phyloP scores from a whole-genome alignment of 352 stramenopile species.

The Phytophthora palmivora region DNA sequence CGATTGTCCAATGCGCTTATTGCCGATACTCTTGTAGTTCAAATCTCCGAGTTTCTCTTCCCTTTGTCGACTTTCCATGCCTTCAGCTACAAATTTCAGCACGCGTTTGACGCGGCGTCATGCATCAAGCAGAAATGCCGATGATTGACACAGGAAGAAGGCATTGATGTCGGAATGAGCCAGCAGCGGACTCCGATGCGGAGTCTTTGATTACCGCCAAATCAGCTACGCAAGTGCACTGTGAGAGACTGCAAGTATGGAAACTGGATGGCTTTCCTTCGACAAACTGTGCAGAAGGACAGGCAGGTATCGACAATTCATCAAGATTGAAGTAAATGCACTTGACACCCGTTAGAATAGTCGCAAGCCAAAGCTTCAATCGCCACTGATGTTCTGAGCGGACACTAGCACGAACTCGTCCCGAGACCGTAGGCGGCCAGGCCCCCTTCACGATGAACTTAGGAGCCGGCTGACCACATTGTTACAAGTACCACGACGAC shows the following conservation, averaged over 20 bases:
- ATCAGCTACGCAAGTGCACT: constrained; percentile 28
- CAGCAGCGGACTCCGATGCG: constrained; percentile 1
- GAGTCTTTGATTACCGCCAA: constrained; percentile 19
- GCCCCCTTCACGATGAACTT: neutral
- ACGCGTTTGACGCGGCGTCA: too few relatives aligned
- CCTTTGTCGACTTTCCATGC: constrained; percentile 2
- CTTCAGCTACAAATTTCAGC: too few relatives aligned
- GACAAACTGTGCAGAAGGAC: constrained; percentile 1
- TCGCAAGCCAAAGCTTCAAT: too few relatives aligned
- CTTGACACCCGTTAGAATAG: too few relatives aligned
- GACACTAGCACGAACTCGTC: constrained; percentile 6
- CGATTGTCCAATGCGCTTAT: neutral
- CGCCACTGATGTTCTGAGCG: constrained; percentile 5
- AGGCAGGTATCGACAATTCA: constrained; percentile 39
- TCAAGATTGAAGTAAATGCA: neutral
- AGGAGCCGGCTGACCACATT: constrained; percentile 28
- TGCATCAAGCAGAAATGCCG: neutral
- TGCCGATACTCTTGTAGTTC: neutral
- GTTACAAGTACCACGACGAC: constrained; percentile 17
- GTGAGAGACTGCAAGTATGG: constrained; percentile 2
- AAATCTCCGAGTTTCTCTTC: constrained; percentile 14
- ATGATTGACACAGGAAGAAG: neutral
- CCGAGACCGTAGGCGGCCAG: neutral
- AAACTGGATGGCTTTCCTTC: constrained; percentile 16
- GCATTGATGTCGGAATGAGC: constrained; percentile 15